Evolutionary conservation across 2,329 filamentous ascomycete genomes (phyloP).

Genomic region (Septoria petroselini): DNA sequence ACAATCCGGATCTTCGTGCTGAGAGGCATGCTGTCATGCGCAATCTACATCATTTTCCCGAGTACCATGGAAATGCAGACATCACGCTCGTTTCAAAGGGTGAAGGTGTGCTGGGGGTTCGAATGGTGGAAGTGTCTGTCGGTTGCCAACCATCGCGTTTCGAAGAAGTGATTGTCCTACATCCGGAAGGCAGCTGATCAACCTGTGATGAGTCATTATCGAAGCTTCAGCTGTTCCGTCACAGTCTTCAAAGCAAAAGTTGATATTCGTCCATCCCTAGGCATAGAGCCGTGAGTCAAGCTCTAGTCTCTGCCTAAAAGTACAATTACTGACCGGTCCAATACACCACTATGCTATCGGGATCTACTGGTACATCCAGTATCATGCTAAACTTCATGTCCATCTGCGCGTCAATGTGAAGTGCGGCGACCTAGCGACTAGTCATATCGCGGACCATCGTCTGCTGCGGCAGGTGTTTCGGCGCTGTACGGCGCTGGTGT

Average conservation of each 20-base stretch:
- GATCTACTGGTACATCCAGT: background rate
- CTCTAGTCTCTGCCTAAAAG: constrained; percentile 1
- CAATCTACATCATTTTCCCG: too few relatives aligned
- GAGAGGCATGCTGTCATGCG: constrained; percentile 5
- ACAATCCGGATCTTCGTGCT: constrained; percentile 60
- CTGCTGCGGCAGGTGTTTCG: constrained; percentile 16
- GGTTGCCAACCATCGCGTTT: too few relatives aligned
- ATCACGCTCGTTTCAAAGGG: too few relatives aligned
- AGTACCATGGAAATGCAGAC: too few relatives aligned
- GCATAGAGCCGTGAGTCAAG: background rate
- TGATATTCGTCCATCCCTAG: too few relatives aligned
- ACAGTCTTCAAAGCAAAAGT: too few relatives aligned
- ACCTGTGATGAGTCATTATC: too few relatives aligned
- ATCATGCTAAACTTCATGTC: background rate
- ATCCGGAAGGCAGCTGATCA: too few relatives aligned
- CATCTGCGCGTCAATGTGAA: background rate
- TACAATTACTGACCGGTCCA: constrained; percentile 2
- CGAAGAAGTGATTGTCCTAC: too few relatives aligned
- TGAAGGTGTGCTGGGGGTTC: too few relatives aligned
- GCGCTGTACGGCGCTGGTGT: constrained; percentile 40
- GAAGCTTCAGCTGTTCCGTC: too few relatives aligned
- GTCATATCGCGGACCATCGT: constrained; percentile 17
- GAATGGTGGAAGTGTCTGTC: too few relatives aligned
- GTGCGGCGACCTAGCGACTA: background rate
- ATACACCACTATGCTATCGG: constrained; percentile 5